These are phyloP conservation scores for Sordariomycetes sp. DNA, from an alignment of 2,329 filamentous ascomycete species.

Conservation along the genomic window DNA sequence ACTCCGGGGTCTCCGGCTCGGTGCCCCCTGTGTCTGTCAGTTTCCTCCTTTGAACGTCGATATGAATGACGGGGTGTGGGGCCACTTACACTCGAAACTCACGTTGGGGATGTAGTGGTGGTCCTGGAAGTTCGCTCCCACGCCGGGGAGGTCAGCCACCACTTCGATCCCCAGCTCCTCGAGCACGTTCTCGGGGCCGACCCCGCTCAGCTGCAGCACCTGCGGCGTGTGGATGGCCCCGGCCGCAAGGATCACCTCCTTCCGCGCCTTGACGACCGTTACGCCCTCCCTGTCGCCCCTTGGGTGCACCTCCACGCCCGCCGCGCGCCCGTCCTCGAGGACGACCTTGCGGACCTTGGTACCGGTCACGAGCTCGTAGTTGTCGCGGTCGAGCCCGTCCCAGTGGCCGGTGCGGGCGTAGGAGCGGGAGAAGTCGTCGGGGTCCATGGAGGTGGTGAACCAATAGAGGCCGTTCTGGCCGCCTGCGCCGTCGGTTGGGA, in stretches of 20 bases:
- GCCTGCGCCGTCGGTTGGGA: slow-evolving; percentile 12
- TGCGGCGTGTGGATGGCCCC: slow-evolving; percentile 30
- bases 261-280: slow-evolving; percentile 10
- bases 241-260: slow-evolving; percentile 29
- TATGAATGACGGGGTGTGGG: neutral
- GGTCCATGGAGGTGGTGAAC: slow-evolving; percentile 14
- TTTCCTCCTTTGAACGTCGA: neutral
- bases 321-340: slow-evolving; percentile 10
- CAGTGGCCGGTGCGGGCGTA: slow-evolving; percentile 16
- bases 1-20: slow-evolving; percentile 11
- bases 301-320: slow-evolving; percentile 5
- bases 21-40: slow-evolving; percentile 6
- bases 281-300: slow-evolving; percentile 5
- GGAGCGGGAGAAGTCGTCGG: slow-evolving; percentile 11
- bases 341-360: slow-evolving; percentile 13
- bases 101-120: slow-evolving; percentile 18
- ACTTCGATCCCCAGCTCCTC: slow-evolving; percentile 33
- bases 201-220: slow-evolving; percentile 29
- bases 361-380: slow-evolving; percentile 14
- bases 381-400: slow-evolving; percentile 13
- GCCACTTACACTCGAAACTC: slow-evolving; percentile 10
- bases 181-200: slow-evolving; percentile 23
- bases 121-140: slow-evolving; percentile 50
- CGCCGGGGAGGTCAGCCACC: slow-evolving; percentile 45
- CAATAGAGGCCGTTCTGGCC: slow-evolving; percentile 16